Evolutionary conservation across 2,329 filamentous ascomycete species (phyloP).

Genomic region (Ascochyta koolunga): DNA sequence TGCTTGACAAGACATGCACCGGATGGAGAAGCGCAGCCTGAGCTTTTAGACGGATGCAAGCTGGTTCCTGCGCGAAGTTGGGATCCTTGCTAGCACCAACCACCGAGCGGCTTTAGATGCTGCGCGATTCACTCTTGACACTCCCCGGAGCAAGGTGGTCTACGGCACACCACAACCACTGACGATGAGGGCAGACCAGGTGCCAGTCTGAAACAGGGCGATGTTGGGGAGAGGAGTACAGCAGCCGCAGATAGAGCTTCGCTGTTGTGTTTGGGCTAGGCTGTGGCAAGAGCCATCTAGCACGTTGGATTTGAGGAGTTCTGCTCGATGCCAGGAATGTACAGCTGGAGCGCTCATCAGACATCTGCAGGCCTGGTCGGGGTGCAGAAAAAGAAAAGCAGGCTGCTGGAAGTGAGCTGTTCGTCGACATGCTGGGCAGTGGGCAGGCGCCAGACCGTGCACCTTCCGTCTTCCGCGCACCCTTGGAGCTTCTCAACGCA

Average conservation of each 20-base stretch:
- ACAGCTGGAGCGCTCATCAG: conserved; percentile 38
- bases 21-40: conserved; percentile 27
- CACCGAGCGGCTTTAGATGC: conserved; percentile 43
- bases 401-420: conserved; percentile 26
- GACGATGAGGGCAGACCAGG: conserved; percentile 38
- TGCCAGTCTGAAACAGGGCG: conserved; percentile 42
- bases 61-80: conserved; percentile 38
- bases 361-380: conserved; percentile 22
- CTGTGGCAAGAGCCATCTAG: conserved; percentile 38
- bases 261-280: conserved; percentile 37
- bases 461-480: conserved; percentile 44
- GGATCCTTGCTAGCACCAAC: conserved; percentile 42
- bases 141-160: conserved; percentile 17
- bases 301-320: conserved; percentile 34
- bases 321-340: conserved; percentile 38
- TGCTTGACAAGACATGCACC: conserved; percentile 21
- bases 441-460: conserved; percentile 33
- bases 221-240: conserved; percentile 41
- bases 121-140: conserved; percentile 32
- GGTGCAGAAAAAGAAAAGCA: conserved; percentile 39
- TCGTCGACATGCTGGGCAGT: conserved; percentile 20
- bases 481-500: conserved; percentile 28
- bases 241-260: conserved; percentile 36
- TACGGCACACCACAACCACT: conserved; percentile 33
- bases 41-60: conserved; percentile 33